Conservation (phyloP, 2,329 filamentous ascomycete species). For the Colletotrichum sp. region DNA sequence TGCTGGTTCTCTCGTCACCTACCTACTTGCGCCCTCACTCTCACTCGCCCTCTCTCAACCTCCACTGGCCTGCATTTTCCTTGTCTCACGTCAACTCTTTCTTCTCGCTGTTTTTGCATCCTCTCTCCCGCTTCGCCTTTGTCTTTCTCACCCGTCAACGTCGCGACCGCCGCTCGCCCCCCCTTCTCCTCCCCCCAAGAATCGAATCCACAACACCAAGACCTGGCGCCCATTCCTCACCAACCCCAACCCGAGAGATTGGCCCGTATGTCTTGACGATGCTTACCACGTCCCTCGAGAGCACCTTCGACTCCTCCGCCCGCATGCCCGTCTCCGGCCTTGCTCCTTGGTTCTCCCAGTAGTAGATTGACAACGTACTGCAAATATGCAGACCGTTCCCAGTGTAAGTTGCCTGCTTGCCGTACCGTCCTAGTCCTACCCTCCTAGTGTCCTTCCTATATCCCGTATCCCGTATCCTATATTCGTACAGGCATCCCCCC, state of each 20-base stretch:
- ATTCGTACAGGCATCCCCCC: conserved; percentile 22
- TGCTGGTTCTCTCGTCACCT: not conserved
- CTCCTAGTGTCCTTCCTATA: not conserved
- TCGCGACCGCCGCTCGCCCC: not conserved
- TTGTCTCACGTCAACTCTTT: not conserved
- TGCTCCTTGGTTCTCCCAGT: conserved; percentile 33
- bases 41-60: not conserved
- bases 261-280: conserved; percentile 24
- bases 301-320: conserved; percentile 17
- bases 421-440: not conserved
- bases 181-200: not conserved
- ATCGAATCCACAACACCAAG: not conserved
- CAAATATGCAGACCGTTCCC: conserved; percentile 60
- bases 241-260: conserved; percentile 9
- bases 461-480: not conserved
- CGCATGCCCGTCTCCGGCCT: conserved; percentile 15
- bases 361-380: conserved; percentile 39
- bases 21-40: not conserved
- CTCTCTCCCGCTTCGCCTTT: not conserved
- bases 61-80: not conserved
- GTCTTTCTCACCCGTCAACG: not conserved
- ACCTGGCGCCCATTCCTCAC: conserved; percentile 9
- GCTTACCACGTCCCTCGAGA: conserved; percentile 20
- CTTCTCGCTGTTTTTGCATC: not conserved
- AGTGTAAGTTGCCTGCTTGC: conserved; percentile 43